Evolutionary conservation across 2,329 filamentous ascomycete genomes (phyloP), one percentile per base, ranked within the genome.

Genomic region (Allantophomopsis cytisporea): DNA sequence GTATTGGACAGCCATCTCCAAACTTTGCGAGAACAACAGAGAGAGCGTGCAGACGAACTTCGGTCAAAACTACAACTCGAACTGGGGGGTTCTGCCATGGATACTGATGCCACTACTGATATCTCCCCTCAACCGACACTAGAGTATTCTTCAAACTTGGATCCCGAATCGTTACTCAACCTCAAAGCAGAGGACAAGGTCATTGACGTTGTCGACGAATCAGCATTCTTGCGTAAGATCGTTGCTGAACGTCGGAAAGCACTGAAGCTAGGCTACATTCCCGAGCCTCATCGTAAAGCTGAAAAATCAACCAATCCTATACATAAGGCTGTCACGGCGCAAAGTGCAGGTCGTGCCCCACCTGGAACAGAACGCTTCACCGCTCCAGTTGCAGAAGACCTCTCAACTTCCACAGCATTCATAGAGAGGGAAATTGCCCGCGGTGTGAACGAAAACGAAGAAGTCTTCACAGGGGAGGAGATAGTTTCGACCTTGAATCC

Each of bases 381-480:
- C 2, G 62, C 76, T 8, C 65, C 72, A 10, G 70, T 71, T 16
- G 79, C 81, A 45, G 83, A 87, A 46, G 85, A 94, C 58, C 85
- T 85, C 51, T 93, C 86, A 0, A 80, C 87, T 54, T 83, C 83
- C 1, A 93, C 87, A 34, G 86, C 85, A 5, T 65, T 94, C 28
- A 95, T 94, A 56, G 88, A 96, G 53, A 77, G 88, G 37, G 91
- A 96, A 59, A 83, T 93, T 35, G 89, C 91, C 15, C 80, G 86
- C 45, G 91, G 91, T 1, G 76, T 98, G 8, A 77, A 80, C 44
- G 91, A 96, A 54, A 87, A 94, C 52, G 91, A 98, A 58, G 91
- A 98, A 59, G 84, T 98, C 28, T 95, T 98, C 54, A 79, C 84
- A 0, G 84, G 80, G 7, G 91, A 98, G 62, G 91, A 94, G 60